A percentile compares a stretch with the other conserved stretches of the same genome.
These are phyloP conservation scores for Primulina eburnea DNA, from an alignment of 257 asterid species.

Conservation along the genomic window DNA sequence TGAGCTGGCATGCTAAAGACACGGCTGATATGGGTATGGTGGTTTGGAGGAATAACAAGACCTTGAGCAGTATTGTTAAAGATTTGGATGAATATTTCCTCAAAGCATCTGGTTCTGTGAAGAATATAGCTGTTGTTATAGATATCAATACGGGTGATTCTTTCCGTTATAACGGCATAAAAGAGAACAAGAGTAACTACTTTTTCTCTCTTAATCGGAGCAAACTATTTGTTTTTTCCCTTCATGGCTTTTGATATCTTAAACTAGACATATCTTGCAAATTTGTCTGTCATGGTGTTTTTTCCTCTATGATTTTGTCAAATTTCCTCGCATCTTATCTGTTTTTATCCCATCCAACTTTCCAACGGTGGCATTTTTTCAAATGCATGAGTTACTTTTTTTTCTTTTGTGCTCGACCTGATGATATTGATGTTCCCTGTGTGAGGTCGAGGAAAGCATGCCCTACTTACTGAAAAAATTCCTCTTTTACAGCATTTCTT, in stretches of 20 bases:
- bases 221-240: neutral
- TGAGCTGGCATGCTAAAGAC: constrained; percentile 55
- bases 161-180: constrained; percentile 39
- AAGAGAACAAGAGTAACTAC: constrained; percentile 58
- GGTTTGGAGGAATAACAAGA: constrained; percentile 55
- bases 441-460: neutral
- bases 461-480: too few relatives aligned
- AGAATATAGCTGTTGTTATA: constrained; percentile 65
- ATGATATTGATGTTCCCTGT: neutral
- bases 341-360: neutral
- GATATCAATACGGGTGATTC: constrained; percentile 56
- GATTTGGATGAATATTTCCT: constrained; percentile 74
- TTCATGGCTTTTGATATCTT: neutral
- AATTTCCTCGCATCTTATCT: neutral
- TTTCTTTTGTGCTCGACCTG: neutral
- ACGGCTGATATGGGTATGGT: constrained; percentile 67
- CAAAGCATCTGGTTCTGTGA: constrained; percentile 63
- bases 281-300: neutral
- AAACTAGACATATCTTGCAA: neutral
- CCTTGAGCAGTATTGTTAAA: constrained; percentile 48
- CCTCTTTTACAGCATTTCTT: too few relatives aligned
- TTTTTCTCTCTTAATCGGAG: constrained; percentile 24
- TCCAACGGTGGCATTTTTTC: neutral
- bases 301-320: neutral
- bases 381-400: neutral